Percentiles rank a stretch among this genome's conserved stretches.
Evolutionary conservation across 495 filamentous ascomycete species (phyloP).

Genomic region (Penicillium atrosanguineum): DNA sequence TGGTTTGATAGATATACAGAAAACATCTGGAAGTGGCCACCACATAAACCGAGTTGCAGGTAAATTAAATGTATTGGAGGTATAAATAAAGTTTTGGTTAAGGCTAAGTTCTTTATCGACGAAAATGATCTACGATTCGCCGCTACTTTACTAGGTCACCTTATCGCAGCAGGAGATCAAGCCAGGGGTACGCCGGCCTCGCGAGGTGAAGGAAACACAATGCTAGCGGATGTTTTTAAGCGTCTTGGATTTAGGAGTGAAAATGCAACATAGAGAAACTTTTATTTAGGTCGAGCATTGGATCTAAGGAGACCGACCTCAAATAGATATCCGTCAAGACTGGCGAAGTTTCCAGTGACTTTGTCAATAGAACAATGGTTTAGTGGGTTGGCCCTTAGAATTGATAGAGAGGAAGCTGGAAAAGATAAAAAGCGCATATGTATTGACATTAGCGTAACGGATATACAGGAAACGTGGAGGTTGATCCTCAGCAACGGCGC

Average conservation of each 20-base stretch:
- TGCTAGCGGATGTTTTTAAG: constrained; percentile 21
- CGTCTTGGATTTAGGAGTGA: constrained; percentile 28
- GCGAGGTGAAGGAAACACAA: constrained; percentile 4
- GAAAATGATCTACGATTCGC: constrained; percentile 27
- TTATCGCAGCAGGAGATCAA: constrained; percentile 5
- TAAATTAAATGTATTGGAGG: constrained; percentile 30
- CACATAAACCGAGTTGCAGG: constrained; percentile 21
- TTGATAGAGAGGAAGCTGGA: constrained; percentile 10
- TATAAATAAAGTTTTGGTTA: constrained; percentile 16
- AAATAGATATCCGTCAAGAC: constrained; percentile 1
- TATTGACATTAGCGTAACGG: constrained; percentile 12
- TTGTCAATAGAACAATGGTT: constrained; percentile 14
- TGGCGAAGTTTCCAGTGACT: neutral
- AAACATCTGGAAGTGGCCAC: constrained; percentile 35
- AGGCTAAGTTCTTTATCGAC: constrained; percentile 13
- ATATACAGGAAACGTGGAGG: constrained; percentile 12
- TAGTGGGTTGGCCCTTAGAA: constrained; percentile 5
- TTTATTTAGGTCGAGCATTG: constrained; percentile 18
- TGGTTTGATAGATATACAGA: constrained; percentile 41
- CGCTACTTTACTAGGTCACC: constrained; percentile 23
- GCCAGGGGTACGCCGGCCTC: constrained; percentile 7
- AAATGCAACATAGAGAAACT: constrained; percentile 31
- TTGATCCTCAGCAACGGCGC: constrained; percentile 18
- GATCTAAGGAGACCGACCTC: constrained; percentile 2
- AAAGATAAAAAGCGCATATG: neutral